Evolutionary conservation across 2,329 filamentous ascomycete genomes (phyloP).

Genomic region (Fusarium begoniae): DNA sequence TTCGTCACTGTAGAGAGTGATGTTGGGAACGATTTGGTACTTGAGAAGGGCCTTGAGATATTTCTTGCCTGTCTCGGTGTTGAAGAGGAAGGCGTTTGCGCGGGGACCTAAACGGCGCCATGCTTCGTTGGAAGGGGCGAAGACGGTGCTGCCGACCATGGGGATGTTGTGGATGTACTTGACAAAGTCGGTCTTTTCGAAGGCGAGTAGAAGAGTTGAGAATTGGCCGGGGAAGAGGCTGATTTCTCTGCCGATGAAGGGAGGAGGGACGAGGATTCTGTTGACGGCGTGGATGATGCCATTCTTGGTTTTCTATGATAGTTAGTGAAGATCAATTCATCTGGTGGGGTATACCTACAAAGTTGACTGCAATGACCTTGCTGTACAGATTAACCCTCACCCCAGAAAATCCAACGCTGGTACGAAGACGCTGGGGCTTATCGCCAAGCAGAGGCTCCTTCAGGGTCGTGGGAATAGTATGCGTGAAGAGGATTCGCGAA

Average conservation of each 20-base stretch:
- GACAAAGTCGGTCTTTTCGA: conserved; percentile 77
- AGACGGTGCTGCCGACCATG: conserved; percentile 75
- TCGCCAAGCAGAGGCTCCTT: conserved; percentile 67
- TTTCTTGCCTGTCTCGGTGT: conserved; percentile 73
- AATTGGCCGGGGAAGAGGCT: conserved; percentile 78
- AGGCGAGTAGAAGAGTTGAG: conserved; percentile 79
- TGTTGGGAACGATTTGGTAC: conserved; percentile 79
- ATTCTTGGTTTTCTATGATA: conserved; percentile 71
- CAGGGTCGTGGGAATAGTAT: conserved; percentile 78
- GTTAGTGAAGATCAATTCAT: background rate
- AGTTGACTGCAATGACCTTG: conserved; percentile 74
- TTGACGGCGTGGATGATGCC: conserved; percentile 84
- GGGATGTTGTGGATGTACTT: conserved; percentile 64
- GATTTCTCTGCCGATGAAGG: conserved; percentile 61
- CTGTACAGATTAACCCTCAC: conserved; percentile 81
- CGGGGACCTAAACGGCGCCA: conserved; percentile 77
- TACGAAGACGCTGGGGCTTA: conserved; percentile 76
- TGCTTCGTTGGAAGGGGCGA: conserved; percentile 84
- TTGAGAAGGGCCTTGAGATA: conserved; percentile 81
- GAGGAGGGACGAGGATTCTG: conserved; percentile 79
- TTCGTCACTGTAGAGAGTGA: conserved; percentile 85
- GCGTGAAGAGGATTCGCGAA: conserved; percentile 69
- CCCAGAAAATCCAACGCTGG: conserved; percentile 69
- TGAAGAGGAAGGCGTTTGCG: conserved; percentile 85
- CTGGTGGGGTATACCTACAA: conserved; percentile 58